Conservation (phyloP, 2,329 filamentous ascomycete species). For the Whalleya microplaca region DNA sequence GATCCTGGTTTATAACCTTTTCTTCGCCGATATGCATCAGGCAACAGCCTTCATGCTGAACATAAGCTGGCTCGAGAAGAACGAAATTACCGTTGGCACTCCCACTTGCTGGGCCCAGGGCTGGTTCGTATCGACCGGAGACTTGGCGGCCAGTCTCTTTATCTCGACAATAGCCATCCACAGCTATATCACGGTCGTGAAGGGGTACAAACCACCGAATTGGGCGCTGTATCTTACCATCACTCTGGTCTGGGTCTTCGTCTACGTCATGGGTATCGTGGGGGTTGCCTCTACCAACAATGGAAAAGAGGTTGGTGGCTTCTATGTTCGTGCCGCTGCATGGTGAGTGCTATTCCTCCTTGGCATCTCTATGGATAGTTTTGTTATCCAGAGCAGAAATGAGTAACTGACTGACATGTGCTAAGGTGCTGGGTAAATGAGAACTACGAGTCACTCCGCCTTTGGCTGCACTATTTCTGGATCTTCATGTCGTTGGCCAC, state of each 20-base stretch:
- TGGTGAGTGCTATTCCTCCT: too few species aligned
- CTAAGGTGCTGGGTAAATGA: slow-evolving; percentile 64
- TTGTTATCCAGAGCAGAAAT: too few species aligned
- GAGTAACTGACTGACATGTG: slow-evolving; percentile 8
- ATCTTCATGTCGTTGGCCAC: slow-evolving; percentile 51
- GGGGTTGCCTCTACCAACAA: slow-evolving; percentile 50
- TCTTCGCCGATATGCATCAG: slow-evolving; percentile 71
- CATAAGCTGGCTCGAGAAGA: slow-evolving; percentile 57
- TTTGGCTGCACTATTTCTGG: slow-evolving; percentile 66
- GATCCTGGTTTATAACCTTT: slow-evolving; percentile 69
- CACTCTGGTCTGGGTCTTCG: slow-evolving; percentile 58
- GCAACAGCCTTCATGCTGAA: slow-evolving; percentile 67
- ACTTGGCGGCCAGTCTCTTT: slow-evolving; percentile 68
- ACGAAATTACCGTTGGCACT: slow-evolving; percentile 58
- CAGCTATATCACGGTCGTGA: slow-evolving; percentile 66
- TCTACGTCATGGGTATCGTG: slow-evolving; percentile 59
- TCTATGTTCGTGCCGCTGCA: slow-evolving; percentile 67
- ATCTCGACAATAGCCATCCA: slow-evolving; percentile 68
- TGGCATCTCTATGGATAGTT: too few species aligned
- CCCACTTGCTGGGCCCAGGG: slow-evolving; percentile 65
- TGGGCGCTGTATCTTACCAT: slow-evolving; percentile 54
- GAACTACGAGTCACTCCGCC: slow-evolving; percentile 53
- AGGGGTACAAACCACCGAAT: slow-evolving; percentile 55
- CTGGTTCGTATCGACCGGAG: slow-evolving; percentile 70
- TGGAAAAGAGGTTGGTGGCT: slow-evolving; percentile 45